Evolutionary conservation across 2,329 filamentous ascomycete species (phyloP).

Genomic region (Meredithiella fracta): DNA sequence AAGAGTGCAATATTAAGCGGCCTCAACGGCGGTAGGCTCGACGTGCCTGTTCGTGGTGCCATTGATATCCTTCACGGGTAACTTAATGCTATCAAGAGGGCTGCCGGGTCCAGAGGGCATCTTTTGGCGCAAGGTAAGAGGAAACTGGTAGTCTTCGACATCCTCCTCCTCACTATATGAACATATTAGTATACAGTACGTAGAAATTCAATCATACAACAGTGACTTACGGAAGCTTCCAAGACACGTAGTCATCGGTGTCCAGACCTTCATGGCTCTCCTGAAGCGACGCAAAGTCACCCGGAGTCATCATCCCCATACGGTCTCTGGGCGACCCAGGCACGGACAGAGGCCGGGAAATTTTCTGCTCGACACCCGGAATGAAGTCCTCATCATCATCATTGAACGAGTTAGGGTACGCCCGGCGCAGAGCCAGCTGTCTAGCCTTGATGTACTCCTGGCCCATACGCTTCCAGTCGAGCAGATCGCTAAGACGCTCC

Average conservation of each 20-base stretch:
- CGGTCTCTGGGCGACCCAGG: constrained; percentile 84
- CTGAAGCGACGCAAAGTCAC: constrained; percentile 91
- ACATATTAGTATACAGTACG: constrained; percentile 15
- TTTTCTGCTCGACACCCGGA: constrained; percentile 83
- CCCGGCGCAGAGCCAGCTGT: constrained; percentile 76
- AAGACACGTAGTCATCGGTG: constrained; percentile 95
- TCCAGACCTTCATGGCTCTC: constrained; percentile 83
- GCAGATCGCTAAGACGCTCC: constrained; percentile 79
- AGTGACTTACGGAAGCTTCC: constrained; percentile 83
- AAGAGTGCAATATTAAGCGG: background rate
- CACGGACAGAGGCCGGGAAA: constrained; percentile 82
- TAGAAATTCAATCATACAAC: constrained; percentile 4
- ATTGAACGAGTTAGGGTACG: constrained; percentile 76
- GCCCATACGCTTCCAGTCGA: constrained; percentile 99
- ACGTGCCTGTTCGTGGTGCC: constrained; percentile 3
- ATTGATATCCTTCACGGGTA: constrained; percentile 10
- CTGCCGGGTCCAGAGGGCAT: constrained; percentile 20
- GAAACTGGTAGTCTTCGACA: constrained; percentile 51
- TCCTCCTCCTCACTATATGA: constrained; percentile 76
- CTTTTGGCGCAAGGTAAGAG: constrained; percentile 39
- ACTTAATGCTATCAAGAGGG: constrained; percentile 13
- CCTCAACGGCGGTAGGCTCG: constrained; percentile 7
- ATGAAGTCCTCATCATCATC: constrained; percentile 81
- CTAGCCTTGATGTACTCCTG: constrained; percentile 98
- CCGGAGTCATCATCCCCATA: constrained; percentile 96